phyloP scores from a whole-genome alignment of 2,329 filamentous ascomycete species.

The Verruconis gallopava region DNA sequence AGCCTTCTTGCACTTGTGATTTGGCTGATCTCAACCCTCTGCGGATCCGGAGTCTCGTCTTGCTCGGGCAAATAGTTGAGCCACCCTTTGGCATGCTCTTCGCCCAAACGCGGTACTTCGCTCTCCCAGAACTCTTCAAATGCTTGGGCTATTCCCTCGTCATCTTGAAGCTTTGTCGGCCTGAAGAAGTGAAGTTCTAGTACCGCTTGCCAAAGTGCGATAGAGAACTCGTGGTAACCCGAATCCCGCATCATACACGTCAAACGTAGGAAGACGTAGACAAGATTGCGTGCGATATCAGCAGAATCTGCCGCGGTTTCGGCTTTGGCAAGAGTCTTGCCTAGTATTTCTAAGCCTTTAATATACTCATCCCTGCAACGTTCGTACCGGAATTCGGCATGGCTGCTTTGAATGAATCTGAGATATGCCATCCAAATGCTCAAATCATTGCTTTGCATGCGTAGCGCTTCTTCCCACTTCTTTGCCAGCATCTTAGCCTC shows the following conservation, averaged over 20 bases:
- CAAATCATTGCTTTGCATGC: slow-evolving; percentile 43
- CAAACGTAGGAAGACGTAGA: slow-evolving; percentile 63
- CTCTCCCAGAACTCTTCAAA: slow-evolving; percentile 80
- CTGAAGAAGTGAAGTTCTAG: slow-evolving; percentile 59
- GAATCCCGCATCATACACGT: slow-evolving; percentile 62
- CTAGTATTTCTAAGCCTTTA: slow-evolving; percentile 39
- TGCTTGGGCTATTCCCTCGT: slow-evolving; percentile 14
- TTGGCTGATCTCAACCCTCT: neutral
- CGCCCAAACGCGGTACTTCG: slow-evolving; percentile 67
- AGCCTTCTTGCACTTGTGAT: neutral
- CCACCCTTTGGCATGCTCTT: slow-evolving; percentile 61
- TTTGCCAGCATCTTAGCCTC: slow-evolving; percentile 44
- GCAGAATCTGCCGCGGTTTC: slow-evolving; percentile 9
- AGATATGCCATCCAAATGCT: slow-evolving; percentile 61
- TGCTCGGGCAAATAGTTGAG: slow-evolving; percentile 24
- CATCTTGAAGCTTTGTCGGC: slow-evolving; percentile 26
- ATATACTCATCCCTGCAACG: slow-evolving; percentile 47
- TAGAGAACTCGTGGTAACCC: slow-evolving; percentile 64
- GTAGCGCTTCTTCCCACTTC: slow-evolving; percentile 53
- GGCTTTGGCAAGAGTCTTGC: slow-evolving; percentile 14
- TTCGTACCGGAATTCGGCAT: slow-evolving; percentile 55
- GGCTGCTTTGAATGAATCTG: slow-evolving; percentile 56
- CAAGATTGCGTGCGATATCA: slow-evolving; percentile 29
- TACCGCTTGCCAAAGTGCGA: slow-evolving; percentile 71
- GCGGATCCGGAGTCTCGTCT: neutral